These are phyloP conservation scores for Pleurotus djamor DNA, from an alignment of 768 basidiomycete species.

Conservation along the genomic window DNA sequence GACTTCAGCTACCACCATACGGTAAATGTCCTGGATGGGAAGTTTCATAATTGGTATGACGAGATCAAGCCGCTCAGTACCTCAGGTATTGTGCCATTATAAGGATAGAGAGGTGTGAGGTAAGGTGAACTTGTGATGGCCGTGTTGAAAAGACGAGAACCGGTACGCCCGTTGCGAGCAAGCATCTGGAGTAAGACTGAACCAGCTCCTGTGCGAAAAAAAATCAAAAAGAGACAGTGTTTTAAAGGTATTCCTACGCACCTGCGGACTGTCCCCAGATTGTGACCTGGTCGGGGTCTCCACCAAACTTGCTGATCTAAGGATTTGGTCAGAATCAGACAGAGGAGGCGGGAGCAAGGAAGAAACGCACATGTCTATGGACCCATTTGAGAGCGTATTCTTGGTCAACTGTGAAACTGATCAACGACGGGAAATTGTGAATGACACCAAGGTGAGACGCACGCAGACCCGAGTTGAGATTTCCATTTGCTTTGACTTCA, in stretches of 20 bases:
- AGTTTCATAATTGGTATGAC: too few relatives aligned
- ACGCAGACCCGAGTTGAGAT: slow-evolving; percentile 29
- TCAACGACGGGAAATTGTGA: neutral
- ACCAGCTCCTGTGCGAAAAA: slow-evolving; percentile 19
- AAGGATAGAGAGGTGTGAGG: slow-evolving; percentile 25
- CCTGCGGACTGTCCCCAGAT: too few relatives aligned
- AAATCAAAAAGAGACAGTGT: too few relatives aligned
- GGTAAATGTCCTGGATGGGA: too few relatives aligned
- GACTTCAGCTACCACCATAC: too few relatives aligned
- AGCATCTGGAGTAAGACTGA: slow-evolving; percentile 28
- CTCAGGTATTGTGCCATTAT: slow-evolving; percentile 21
- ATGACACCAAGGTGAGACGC: slow-evolving; percentile 7
- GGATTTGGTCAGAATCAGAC: too few relatives aligned
- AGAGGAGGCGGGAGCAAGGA: neutral
- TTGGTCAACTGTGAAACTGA: slow-evolving; percentile 33
- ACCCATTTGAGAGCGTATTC: slow-evolving; percentile 42
- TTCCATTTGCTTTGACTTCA: slow-evolving; percentile 25
- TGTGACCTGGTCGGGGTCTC: too few relatives aligned
- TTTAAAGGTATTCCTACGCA: too few relatives aligned
- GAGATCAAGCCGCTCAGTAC: neutral
- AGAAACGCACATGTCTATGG: slow-evolving; percentile 28
- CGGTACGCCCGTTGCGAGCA: slow-evolving; percentile 26
- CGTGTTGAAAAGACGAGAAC: slow-evolving; percentile 21
- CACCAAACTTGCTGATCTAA: slow-evolving; percentile 9
- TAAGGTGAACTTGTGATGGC: slow-evolving; percentile 26